These are phyloP conservation scores for Cicer judaicum DNA, from an alignment of 306 rosid genomes.

Conservation along the genomic window DNA sequence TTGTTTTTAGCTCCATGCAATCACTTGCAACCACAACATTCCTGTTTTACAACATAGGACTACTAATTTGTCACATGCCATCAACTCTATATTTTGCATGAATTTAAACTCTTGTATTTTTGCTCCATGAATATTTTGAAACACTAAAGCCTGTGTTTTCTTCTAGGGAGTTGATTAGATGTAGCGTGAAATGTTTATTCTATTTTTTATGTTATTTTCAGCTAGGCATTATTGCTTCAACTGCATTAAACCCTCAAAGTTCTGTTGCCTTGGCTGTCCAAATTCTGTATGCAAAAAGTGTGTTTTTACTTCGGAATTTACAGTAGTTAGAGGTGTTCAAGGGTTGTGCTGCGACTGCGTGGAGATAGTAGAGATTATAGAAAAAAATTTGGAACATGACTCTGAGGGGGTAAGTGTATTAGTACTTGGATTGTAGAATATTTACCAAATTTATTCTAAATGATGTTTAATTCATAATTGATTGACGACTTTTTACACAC, in stretches of 20 bases:
- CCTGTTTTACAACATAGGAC: neutral
- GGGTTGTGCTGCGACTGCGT: slow-evolving; percentile 68
- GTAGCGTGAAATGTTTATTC: neutral
- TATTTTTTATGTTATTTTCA: slow-evolving; percentile 39
- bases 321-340: slow-evolving; percentile 42
- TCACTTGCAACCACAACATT: neutral
- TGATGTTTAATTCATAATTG: slow-evolving; percentile 6
- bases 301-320: slow-evolving; percentile 46
- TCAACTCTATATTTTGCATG: neutral
- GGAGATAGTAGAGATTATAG: slow-evolving; percentile 58
- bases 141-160: too few relatives aligned
- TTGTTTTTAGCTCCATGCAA: too few relatives aligned
- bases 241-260: slow-evolving; percentile 53
- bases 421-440: neutral
- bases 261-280: slow-evolving; percentile 69
- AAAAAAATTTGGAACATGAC: slow-evolving; percentile 56
- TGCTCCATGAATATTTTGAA: too few relatives aligned
- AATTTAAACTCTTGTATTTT: too few relatives aligned
- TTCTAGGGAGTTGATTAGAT: too few relatives aligned
- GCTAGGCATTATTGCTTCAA: slow-evolving; percentile 64
- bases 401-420: slow-evolving; percentile 61
- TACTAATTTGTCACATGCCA: neutral
- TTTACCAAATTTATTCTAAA: slow-evolving; percentile 4
- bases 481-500: too few relatives aligned
- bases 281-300: slow-evolving; percentile 59